Evolutionary conservation across 164 flowering plant species (phyloP).

Genomic region (Saururus chinensis): DNA sequence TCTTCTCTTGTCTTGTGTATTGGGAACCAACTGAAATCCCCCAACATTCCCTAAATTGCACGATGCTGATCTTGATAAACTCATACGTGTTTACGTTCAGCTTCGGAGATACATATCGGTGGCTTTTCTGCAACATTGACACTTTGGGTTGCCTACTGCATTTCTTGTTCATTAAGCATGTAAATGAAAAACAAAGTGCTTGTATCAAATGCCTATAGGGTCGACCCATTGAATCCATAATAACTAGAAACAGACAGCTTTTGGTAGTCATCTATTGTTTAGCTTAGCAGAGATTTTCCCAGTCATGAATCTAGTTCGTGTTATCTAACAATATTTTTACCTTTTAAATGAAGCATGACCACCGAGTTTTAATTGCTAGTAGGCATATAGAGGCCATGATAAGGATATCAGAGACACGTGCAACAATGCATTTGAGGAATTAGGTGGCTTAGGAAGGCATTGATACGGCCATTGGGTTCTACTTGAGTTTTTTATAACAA

Average conservation of each 20-base stretch:
- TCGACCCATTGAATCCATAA: too few species aligned
- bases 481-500: conserved; percentile 89
- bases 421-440: conserved; percentile 92
- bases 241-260: too few species aligned
- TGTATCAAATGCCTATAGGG: too few species aligned
- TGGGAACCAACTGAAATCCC: too few species aligned
- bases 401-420: conserved; percentile 97
- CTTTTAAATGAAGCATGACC: conserved; percentile 60
- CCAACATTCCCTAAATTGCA: conserved; percentile 90
- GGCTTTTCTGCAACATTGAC: conserved; percentile 40
- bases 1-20: too few species aligned
- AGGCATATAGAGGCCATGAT: conserved; percentile 99
- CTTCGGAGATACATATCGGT: conserved; percentile 89
- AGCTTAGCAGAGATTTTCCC: too few species aligned
- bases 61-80: conserved; percentile 80
- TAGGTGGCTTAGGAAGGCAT: conserved; percentile 93
- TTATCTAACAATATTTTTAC: too few species aligned
- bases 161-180: background rate
- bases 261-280: too few species aligned
- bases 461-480: conserved; percentile 92
- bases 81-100: conserved; percentile 89
- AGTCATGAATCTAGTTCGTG: too few species aligned
- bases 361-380: conserved; percentile 96
- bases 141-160: too few species aligned
- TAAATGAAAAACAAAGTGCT: too few species aligned